phyloP scores from a whole-genome alignment of 352 stramenopile species.

The Pythium vanterpoolii region DNA sequence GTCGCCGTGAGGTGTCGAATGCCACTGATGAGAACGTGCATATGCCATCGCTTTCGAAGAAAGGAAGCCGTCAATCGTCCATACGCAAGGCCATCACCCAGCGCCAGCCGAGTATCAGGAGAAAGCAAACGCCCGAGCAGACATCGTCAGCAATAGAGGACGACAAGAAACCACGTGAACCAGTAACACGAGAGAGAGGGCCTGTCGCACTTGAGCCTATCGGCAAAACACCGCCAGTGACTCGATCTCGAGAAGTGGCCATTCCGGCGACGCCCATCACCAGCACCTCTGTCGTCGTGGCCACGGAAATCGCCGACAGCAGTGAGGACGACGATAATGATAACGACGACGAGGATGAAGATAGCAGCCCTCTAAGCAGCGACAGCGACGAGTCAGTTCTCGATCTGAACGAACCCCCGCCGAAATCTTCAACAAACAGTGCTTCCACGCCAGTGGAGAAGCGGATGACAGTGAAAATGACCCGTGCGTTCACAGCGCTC shows the following conservation, averaged over 20 bases:
- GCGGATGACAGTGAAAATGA: slow-evolving; percentile 33
- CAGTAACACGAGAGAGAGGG: not conserved
- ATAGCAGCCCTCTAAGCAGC: slow-evolving; percentile 10
- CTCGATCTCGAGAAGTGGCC: not conserved
- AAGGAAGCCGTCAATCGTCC: slow-evolving; percentile 6
- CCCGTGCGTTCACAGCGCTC: slow-evolving; percentile 52
- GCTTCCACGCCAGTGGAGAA: not conserved
- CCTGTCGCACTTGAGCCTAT: not conserved
- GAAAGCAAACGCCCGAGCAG: slow-evolving; percentile 8
- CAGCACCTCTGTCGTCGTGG: not conserved
- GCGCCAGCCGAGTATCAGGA: slow-evolving; percentile 16
- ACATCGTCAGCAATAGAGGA: not conserved
- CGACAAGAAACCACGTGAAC: not conserved
- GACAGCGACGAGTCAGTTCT: slow-evolving; percentile 24
- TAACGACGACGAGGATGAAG: slow-evolving; percentile 11
- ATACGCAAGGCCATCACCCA: slow-evolving; percentile 14
- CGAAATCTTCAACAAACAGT: not conserved
- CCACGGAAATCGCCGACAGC: slow-evolving; percentile 1
- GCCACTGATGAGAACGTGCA: not conserved
- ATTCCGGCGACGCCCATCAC: not conserved
- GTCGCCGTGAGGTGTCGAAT: not conserved
- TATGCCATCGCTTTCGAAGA: slow-evolving; percentile 1
- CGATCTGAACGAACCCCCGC: slow-evolving; percentile 6
- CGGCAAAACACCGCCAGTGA: not conserved
- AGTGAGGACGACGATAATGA: slow-evolving; percentile 12